Evolutionary conservation across 2,329 filamentous ascomycete genomes (phyloP).

Genomic region (Alternaria arbusti): DNA sequence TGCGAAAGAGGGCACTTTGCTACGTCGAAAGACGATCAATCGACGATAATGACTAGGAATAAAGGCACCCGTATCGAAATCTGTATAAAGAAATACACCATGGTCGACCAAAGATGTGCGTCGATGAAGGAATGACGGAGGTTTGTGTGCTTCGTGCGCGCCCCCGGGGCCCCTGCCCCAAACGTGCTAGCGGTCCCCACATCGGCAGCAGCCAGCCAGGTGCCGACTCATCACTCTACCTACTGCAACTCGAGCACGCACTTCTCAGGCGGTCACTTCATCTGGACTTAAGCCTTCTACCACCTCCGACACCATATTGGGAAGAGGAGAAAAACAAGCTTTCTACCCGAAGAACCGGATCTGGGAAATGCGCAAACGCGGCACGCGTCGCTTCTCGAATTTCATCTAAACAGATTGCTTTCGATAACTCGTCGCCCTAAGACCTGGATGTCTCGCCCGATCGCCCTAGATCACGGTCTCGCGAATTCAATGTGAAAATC

Average conservation of each 20-base stretch:
- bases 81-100: too few relatives aligned
- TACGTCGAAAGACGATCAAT: background rate
- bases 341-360: slow-evolving; percentile 3
- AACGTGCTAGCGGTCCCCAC: background rate
- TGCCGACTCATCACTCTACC: background rate
- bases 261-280: background rate
- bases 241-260: background rate
- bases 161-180: background rate
- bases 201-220: background rate
- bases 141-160: background rate
- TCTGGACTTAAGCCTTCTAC: background rate
- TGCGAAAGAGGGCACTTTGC: background rate
- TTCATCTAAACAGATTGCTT: slow-evolving; percentile 16
- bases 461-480: background rate
- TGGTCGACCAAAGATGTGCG: background rate
- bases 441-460: background rate
- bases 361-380: background rate
- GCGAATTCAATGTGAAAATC: background rate
- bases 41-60: background rate
- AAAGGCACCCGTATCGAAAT: background rate
- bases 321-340: slow-evolving; percentile 7
- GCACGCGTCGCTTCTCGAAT: slow-evolving; percentile 8
- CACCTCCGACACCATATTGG: background rate
- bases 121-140: background rate
- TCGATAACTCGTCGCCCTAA: slow-evolving; percentile 5